Base-by-base conservation (phyloP, 768 basidiomycete species). In the Lactifluus rugatus region DNA sequence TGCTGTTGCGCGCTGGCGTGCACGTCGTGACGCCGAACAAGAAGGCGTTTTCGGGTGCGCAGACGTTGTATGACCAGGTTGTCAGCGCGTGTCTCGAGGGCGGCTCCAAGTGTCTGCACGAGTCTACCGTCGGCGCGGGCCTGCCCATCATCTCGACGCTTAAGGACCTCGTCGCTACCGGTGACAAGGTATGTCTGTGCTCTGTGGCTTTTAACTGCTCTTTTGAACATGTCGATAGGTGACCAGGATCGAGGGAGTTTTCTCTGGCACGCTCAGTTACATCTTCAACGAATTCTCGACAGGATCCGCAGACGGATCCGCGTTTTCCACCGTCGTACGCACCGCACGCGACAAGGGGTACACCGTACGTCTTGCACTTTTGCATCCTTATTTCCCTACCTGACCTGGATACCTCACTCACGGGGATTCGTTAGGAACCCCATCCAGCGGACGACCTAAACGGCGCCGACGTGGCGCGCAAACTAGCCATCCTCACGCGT, bases 211-310 rank as follows among this genome's bases (percentile, higher is more conserved):
- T 34, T 17, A 16, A 21, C 1, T 16, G 41, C 19, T 8, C 9
- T 11, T 42, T 42, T n/a, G 19, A 42, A 19, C 19, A 19, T 44
- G 8, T 16, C 42, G 21, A 21, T 44, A 89, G 86, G 75, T 95
- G 61, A 74, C 78, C 66, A 95, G 91, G 76, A 90, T 98, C 63
- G 96, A 99, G 71, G 96, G 96, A 39, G 96, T 98, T 21, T 91
- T 99, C 71, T 93, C 90, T 5, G 96, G 96, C 9, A 99, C 96
- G 2, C 83, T 99, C 78, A 92, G 88, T 69, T 99, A 98, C 75
- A 98, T 99, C 74, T 99, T 99, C 80, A 98, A 98, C 74, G 84
- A 93, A 62, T 91, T 93, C 74, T 85, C 89, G 2, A 85, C 82
- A 4, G 83, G 81, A 1, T 77, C 79, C 47, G 73, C 82, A 5